A percentile compares a stretch with the other conserved stretches of the same genome.
These are phyloP conservation scores for Aureobasidium mangrovei DNA, from an alignment of 2,329 filamentous ascomycete species.

Conservation along the genomic window DNA sequence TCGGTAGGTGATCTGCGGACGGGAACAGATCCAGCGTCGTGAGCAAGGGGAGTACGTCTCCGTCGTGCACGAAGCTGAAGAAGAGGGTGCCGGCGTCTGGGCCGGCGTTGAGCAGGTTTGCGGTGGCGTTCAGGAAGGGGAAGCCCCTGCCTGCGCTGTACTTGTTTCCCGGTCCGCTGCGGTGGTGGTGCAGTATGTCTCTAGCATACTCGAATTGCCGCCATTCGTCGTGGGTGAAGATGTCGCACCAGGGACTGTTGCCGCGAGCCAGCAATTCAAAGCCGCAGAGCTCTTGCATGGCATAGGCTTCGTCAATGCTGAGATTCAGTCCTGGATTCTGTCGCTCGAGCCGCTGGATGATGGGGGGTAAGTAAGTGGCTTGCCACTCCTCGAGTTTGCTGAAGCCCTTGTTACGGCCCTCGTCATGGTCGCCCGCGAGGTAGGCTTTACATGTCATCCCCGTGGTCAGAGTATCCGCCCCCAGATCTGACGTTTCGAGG, in stretches of 20 bases:
- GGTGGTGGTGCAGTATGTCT: constrained; percentile 51
- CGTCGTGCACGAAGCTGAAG: constrained; percentile 53
- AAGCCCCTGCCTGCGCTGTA: constrained; percentile 48
- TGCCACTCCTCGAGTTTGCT: constrained; percentile 41
- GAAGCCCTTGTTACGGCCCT: constrained; percentile 44
- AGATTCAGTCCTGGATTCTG: constrained; percentile 38
- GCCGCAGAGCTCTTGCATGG: constrained; percentile 54
- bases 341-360: constrained; percentile 36
- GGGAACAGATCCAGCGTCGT: constrained; percentile 39
- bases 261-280: constrained; percentile 49
- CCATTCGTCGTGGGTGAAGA: constrained; percentile 48
- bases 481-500: constrained; percentile 42
- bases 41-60: constrained; percentile 49
- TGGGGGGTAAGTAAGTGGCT: constrained; percentile 38
- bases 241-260: constrained; percentile 46
- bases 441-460: constrained; percentile 39
- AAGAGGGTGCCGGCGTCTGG: constrained; percentile 41
- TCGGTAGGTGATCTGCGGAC: constrained; percentile 36
- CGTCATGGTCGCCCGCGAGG: constrained; percentile 24
- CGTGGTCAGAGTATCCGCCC: constrained; percentile 49
- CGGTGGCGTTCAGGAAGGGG: constrained; percentile 51
- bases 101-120: constrained; percentile 37
- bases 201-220: constrained; percentile 49
- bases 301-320: constrained; percentile 42
- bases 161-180: constrained; percentile 48